phyloP scores from a whole-genome alignment of 148 eudicot species.

The Heliosperma pusillum region DNA sequence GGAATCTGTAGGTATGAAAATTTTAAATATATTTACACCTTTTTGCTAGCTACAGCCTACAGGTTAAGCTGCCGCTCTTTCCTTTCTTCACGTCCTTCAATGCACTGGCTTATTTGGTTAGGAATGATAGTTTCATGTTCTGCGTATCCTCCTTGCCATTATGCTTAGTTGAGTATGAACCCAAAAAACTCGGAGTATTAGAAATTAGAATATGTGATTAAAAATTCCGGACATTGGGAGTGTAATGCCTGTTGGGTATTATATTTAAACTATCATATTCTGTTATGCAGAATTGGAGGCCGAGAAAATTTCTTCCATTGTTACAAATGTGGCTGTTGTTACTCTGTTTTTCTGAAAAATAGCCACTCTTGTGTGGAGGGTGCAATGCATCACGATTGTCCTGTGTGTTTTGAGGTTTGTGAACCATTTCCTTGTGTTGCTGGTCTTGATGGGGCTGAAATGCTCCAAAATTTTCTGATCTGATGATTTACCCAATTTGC shows the following conservation, averaged over 20 bases:
- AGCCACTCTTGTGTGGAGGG: constrained; percentile 89
- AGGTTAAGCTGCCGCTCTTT: neutral
- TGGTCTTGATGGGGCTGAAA: neutral
- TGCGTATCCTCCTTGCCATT: neutral
- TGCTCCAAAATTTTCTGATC: neutral
- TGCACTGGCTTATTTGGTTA: neutral
- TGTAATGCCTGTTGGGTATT: neutral
- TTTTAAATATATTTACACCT: neutral
- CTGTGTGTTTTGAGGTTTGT: constrained; percentile 91
- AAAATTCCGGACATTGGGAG: neutral
- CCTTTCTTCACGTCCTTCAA: neutral
- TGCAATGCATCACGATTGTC: constrained; percentile 97
- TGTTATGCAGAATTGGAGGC: constrained; percentile 57
- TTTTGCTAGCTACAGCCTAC: neutral
- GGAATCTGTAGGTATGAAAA: constrained; percentile 77
- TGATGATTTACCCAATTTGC: constrained; percentile 26
- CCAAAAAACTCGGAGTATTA: neutral
- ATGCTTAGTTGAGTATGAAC: neutral
- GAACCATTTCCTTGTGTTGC: neutral
- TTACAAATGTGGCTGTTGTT: constrained; percentile 81
- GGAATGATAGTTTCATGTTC: neutral
- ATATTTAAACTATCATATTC: neutral
- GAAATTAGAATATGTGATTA: neutral
- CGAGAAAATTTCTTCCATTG: constrained; percentile 74
- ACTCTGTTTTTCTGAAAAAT: constrained; percentile 52